Evolutionary conservation across 805 yeast species (phyloP).

Genomic region (Myxozyma sirexii): DNA sequence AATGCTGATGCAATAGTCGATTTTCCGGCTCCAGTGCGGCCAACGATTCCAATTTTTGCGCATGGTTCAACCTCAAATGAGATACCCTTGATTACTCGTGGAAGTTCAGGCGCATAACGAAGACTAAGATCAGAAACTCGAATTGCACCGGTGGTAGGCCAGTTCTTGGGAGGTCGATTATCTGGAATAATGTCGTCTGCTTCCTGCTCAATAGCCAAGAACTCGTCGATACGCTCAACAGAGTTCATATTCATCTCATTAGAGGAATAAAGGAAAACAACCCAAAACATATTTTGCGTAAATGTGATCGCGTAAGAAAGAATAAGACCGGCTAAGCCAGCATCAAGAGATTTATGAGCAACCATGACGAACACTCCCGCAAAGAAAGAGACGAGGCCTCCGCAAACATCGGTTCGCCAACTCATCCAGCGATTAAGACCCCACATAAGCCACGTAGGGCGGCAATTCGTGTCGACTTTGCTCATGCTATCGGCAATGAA

Average conservation of each 20-base stretch:
- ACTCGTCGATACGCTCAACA: constrained; percentile 90
- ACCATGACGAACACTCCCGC: constrained; percentile 78
- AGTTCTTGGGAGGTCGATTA: constrained; percentile 65
- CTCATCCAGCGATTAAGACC: constrained; percentile 93
- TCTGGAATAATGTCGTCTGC: constrained; percentile 67
- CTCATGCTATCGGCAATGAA: constrained; percentile 78
- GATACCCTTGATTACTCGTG: constrained; percentile 87
- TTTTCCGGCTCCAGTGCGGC: constrained; percentile 98
- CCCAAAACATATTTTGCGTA: constrained; percentile 88
- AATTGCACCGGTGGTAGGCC: constrained; percentile 89
- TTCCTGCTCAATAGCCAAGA: constrained; percentile 78
- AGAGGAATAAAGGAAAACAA: constrained; percentile 84
- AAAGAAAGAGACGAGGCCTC: constrained; percentile 77
- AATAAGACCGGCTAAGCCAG: constrained; percentile 95
- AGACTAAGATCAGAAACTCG: constrained; percentile 75
- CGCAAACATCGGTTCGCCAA: constrained; percentile 79
- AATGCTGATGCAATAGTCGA: constrained; percentile 94
- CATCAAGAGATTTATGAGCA: constrained; percentile 68
- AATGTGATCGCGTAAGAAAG: constrained; percentile 88
- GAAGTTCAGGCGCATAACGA: constrained; percentile 85
- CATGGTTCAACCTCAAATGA: constrained; percentile 77
- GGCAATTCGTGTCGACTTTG: constrained; percentile 79
- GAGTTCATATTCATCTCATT: constrained; percentile 97
- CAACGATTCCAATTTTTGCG: constrained; percentile 90
- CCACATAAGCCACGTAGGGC: constrained; percentile 95